Conservation (phyloP, 2,329 filamentous ascomycete genomes). For the Fusarium setosum region DNA sequence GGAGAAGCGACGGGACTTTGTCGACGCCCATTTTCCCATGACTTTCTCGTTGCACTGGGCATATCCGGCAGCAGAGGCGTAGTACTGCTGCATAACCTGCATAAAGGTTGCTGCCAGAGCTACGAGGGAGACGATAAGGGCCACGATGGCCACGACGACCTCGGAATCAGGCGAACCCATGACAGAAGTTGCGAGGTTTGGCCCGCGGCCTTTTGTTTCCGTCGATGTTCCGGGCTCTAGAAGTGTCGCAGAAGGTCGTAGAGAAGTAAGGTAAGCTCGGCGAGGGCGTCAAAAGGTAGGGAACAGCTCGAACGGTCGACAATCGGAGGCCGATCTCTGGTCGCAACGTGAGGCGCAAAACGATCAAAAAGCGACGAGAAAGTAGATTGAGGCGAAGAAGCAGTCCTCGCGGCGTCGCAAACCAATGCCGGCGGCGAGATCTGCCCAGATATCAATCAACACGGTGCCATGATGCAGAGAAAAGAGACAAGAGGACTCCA, state of each 20-base stretch:
- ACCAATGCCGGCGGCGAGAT: constrained; percentile 6
- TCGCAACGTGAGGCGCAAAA: not conserved
- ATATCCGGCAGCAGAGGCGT: constrained; percentile 61
- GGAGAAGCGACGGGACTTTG: constrained; percentile 54
- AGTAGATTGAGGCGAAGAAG: not conserved
- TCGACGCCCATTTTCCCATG: constrained; percentile 59
- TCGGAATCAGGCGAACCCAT: constrained; percentile 44
- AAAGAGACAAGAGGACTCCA: not conserved
- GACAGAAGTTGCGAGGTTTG: not conserved
- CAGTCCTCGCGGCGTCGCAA: not conserved
- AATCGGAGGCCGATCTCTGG: not conserved
- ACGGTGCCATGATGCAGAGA: constrained; percentile 15
- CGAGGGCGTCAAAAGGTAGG: not conserved
- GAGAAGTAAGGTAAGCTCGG: not conserved
- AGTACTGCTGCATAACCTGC: constrained; percentile 63
- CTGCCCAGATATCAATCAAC: constrained; percentile 9
- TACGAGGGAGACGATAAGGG: constrained; percentile 59
- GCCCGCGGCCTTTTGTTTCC: constrained; percentile 7
- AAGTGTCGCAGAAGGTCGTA: not conserved
- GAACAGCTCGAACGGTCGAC: not conserved
- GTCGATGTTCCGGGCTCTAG: not conserved
- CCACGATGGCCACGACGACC: constrained; percentile 55
- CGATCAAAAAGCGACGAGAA: not conserved
- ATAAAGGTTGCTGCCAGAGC: constrained; percentile 58
- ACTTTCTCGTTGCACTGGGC: constrained; percentile 59